These are phyloP conservation scores for Leccinum variicolor DNA, from an alignment of 768 basidiomycete genomes.

Conservation along the genomic window DNA sequence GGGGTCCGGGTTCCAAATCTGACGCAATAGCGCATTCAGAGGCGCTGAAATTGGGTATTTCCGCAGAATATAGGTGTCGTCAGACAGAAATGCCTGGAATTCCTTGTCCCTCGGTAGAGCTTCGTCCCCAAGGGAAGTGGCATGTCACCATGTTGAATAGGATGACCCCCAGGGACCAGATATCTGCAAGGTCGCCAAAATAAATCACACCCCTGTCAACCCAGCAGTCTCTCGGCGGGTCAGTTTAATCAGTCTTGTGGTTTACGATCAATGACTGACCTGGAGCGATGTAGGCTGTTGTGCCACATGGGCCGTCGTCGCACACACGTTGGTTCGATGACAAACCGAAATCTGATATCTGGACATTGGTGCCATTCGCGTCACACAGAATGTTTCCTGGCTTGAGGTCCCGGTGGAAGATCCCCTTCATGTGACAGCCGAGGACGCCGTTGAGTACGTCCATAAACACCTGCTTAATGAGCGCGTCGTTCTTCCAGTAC, in stretches of 20 bases:
- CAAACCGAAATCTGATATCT: no score
- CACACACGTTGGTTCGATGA: no score
- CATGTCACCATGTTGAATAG: slow-evolving; percentile 81
- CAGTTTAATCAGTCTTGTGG: neutral
- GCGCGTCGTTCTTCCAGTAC: no score
- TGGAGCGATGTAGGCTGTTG: no score
- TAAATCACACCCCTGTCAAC: slow-evolving; percentile 32
- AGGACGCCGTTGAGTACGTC: no score
- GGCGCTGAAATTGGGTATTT: slow-evolving; percentile 6
- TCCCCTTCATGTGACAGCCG: no score
- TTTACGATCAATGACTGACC: no score
- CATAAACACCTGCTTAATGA: no score
- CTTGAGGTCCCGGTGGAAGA: no score
- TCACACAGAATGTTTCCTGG: no score
- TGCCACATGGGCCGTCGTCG: no score
- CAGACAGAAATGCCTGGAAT: slow-evolving; percentile 2
- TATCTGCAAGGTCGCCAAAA: slow-evolving; percentile 38
- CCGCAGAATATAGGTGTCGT: neutral
- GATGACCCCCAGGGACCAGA: slow-evolving; percentile 78
- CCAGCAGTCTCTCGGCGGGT: slow-evolving; percentile 49
- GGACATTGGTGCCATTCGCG: no score
- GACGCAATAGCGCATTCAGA: neutral
- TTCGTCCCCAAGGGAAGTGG: slow-evolving; percentile 17
- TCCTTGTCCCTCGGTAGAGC: neutral
- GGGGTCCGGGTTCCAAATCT: slow-evolving; percentile 16